Percentiles rank a stretch among this genome's conserved stretches.
Evolutionary conservation across 2,329 filamentous ascomycete species (phyloP).

Genomic region (Cryphonectria japonica): DNA sequence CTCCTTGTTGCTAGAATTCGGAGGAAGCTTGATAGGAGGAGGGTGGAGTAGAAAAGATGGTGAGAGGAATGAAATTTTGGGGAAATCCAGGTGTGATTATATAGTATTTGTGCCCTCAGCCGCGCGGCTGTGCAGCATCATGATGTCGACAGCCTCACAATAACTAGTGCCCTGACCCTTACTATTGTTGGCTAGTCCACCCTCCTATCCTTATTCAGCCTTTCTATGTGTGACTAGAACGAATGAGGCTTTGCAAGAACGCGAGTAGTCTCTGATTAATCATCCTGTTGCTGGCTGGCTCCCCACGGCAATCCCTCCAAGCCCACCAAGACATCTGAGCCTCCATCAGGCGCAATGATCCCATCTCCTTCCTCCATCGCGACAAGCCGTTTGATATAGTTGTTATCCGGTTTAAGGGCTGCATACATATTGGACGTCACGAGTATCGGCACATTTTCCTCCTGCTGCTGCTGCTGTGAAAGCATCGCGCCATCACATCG

Average conservation of each 20-base stretch:
- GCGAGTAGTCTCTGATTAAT: not conserved
- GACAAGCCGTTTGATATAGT: constrained; percentile 32
- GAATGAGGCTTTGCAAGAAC: not conserved
- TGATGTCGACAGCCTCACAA: not conserved
- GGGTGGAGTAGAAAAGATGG: not conserved
- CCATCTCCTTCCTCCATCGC: constrained; percentile 25
- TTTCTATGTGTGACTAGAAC: not conserved
- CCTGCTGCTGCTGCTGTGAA: not conserved
- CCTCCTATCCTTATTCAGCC: not conserved
- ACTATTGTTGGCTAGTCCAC: not conserved
- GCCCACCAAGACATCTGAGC: not conserved
- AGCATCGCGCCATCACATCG: not conserved
- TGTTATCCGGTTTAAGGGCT: constrained; percentile 42
- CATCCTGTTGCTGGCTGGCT: not conserved
- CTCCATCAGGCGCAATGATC: not conserved
- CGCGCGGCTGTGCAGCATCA: not conserved
- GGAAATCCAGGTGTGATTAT: not conserved
- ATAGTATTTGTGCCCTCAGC: not conserved
- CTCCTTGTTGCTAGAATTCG: not conserved
- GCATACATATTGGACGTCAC: constrained; percentile 45
- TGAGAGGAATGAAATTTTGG: not conserved
- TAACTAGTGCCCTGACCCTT: not conserved
- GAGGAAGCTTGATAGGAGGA: not conserved
- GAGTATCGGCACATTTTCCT: constrained; percentile 33
- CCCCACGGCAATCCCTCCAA: not conserved